Conservation (phyloP, 2,329 filamentous ascomycete species). For the Aspergillus aculeatinus region DNA sequence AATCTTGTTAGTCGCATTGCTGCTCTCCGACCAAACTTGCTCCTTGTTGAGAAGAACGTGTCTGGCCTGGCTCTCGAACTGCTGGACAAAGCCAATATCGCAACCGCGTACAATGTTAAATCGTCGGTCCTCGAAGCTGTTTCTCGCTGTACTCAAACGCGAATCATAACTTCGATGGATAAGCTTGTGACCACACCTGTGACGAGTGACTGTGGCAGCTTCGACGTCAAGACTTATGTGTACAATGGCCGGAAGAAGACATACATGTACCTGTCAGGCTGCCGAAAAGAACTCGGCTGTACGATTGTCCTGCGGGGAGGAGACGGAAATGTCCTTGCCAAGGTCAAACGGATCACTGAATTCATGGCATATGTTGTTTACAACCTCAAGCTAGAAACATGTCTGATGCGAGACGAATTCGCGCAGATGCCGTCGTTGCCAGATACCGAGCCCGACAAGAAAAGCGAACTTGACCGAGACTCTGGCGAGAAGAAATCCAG, state of each 20-base stretch:
- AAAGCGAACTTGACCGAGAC: constrained; percentile 16
- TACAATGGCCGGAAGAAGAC: constrained; percentile 84
- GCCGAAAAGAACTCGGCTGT: constrained; percentile 83
- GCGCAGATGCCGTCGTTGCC: constrained; percentile 72
- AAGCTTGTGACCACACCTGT: constrained; percentile 77
- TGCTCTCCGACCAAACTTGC: constrained; percentile 76
- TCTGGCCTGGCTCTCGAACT: constrained; percentile 88
- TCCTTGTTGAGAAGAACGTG: constrained; percentile 91
- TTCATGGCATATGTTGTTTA: constrained; percentile 99
- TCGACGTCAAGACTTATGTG: constrained; percentile 94
- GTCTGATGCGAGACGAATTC: constrained; percentile 88
- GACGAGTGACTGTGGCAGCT: constrained; percentile 77
- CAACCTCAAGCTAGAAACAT: constrained; percentile 93
- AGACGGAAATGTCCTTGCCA: constrained; percentile 66
- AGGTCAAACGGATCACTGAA: constrained; percentile 89
- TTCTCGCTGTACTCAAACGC: constrained; percentile 84
- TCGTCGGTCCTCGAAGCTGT: constrained; percentile 93
- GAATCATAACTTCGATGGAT: constrained; percentile 91
- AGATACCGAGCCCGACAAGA: constrained; percentile 43
- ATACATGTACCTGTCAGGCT: constrained; percentile 92
- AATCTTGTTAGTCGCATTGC: constrained; percentile 91
- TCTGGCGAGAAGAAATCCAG: constrained; percentile 19
- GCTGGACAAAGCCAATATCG: constrained; percentile 82
- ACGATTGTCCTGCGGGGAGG: constrained; percentile 89
- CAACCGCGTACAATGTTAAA: constrained; percentile 96